Evolutionary conservation across 768 basidiomycete genomes (phyloP), one percentile per base, ranked within the genome.

Genomic region (Kwoniella newhampshirensis): DNA sequence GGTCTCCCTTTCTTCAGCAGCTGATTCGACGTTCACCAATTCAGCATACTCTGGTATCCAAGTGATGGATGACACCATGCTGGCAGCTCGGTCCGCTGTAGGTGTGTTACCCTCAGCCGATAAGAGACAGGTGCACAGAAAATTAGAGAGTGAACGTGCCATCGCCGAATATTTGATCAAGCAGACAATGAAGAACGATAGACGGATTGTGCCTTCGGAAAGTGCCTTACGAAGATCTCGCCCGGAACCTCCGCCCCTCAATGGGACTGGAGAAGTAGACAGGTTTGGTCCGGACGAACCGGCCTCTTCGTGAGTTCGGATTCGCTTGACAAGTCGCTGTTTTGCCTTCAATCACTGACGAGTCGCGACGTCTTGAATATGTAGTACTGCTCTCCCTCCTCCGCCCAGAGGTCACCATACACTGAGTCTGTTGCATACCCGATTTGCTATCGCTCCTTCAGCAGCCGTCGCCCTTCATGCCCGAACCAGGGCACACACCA

Each of bases 161-260:
- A 67, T 67, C 20, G 45, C 55, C 9, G 61, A 62, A 4, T 57
- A 67, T 36, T 56, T 70, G 15, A 43, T 65, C n/a, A 60, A 61
- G 30, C 37, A 51, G 8, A 63, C 54, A 17, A 56, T 60, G n/a
- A 42, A 41, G 50, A 65, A 64, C 41, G 57, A 55, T 2, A 42
- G 54, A 12, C 28, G 51, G n/a, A 67, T 67, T 27, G 59, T 66
- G 8, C 66, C 68, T n/a, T 37, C 21, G 47, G 60, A 50, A 55
- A 54, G 35, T 13, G 9, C 41, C 18, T 17, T 27, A n/a, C n/a
- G n/a, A n/a, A n/a, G n/a, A n/a, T n/a, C n/a, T n/a, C n/a, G n/a
- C n/a, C n/a, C n/a, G n/a, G n/a, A n/a, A n/a, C n/a, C n/a, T 21
- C 26, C 39, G 13, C 32, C 54, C 12, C 30, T 40, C 23, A 48